Evolutionary conservation across 2,329 filamentous ascomycete genomes (phyloP).

Genomic region (Pseudocercospora fuligena): DNA sequence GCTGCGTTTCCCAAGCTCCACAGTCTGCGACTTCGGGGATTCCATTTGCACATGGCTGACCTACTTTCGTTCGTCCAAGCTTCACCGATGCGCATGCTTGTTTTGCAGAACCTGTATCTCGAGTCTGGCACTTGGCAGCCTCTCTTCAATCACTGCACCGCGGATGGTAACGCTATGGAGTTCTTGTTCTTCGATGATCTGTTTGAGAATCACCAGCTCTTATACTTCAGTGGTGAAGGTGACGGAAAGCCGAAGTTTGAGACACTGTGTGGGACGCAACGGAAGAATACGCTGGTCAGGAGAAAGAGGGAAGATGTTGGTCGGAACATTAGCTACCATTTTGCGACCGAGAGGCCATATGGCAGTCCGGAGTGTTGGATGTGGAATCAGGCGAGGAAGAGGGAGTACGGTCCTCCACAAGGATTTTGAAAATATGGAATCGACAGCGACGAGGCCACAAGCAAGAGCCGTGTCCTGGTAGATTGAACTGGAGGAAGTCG

Average conservation of each 20-base stretch:
- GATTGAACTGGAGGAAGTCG: not conserved
- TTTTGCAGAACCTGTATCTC: slow-evolving; percentile 11
- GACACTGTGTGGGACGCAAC: not conserved
- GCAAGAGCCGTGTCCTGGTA: not conserved
- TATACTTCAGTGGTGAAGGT: slow-evolving; percentile 16
- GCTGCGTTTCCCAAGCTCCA: not conserved
- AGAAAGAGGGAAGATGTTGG: slow-evolving; percentile 9
- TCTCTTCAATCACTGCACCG: slow-evolving; percentile 14
- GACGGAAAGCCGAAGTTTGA: slow-evolving; percentile 15
- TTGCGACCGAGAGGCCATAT: slow-evolving; percentile 10
- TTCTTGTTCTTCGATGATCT: slow-evolving; percentile 20
- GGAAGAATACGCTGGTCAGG: slow-evolving; percentile 14
- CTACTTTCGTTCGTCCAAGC: slow-evolving; percentile 5
- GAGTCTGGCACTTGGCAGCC: slow-evolving; percentile 10
- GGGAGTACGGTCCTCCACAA: slow-evolving; percentile 18
- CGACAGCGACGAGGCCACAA: not conserved
- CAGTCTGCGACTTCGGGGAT: slow-evolving; percentile 14
- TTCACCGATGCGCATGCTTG: slow-evolving; percentile 5
- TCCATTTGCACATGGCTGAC: slow-evolving; percentile 5
- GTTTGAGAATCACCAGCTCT: slow-evolving; percentile 15
- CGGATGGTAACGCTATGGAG: not conserved
- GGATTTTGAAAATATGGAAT: not conserved
- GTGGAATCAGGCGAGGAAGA: slow-evolving; percentile 7
- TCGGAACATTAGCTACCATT: slow-evolving; percentile 10
- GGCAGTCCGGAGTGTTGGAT: slow-evolving; percentile 15